phyloP scores from a whole-genome alignment of 768 basidiomycete genomes.

The Suillus subluteus region DNA sequence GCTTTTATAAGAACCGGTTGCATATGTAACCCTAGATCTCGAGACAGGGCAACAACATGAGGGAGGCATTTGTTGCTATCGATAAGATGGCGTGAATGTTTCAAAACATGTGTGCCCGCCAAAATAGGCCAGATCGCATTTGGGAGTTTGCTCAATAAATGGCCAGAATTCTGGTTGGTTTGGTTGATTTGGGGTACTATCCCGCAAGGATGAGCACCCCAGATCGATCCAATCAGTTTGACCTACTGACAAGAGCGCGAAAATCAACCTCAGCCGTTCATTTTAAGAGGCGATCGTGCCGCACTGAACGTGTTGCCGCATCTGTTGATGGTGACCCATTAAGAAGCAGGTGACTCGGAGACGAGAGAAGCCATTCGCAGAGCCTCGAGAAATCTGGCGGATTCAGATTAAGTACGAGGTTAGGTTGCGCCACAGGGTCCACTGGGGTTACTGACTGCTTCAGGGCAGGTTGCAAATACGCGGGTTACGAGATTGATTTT shows the following conservation, averaged over 20 bases:
- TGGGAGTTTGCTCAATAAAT: slow-evolving; percentile 25
- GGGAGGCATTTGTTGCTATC: slow-evolving; percentile 25
- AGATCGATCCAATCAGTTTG: slow-evolving; percentile 4
- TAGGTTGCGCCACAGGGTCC: slow-evolving; percentile 30
- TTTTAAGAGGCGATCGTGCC: slow-evolving; percentile 4
- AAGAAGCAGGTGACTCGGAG: slow-evolving; percentile 4
- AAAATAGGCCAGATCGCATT: slow-evolving; percentile 21
- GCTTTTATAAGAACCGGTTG: slow-evolving; percentile 35
- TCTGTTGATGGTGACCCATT: slow-evolving; percentile 2
- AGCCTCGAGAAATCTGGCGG: not conserved
- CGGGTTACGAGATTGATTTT: slow-evolving; percentile 13
- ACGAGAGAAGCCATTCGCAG: slow-evolving; percentile 17
- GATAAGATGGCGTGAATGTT: slow-evolving; percentile 33
- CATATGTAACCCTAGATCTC: slow-evolving; percentile 25
- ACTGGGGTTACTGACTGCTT: slow-evolving; percentile 20
- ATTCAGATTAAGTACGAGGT: slow-evolving; percentile 4
- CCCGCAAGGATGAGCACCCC: slow-evolving; percentile 18
- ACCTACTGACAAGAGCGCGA: slow-evolving; percentile 12
- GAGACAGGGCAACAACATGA: slow-evolving; percentile 23
- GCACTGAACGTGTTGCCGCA: slow-evolving; percentile 6
- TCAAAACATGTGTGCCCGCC: slow-evolving; percentile 23
- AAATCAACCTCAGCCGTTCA: not conserved
- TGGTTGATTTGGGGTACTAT: slow-evolving; percentile 23
- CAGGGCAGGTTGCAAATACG: slow-evolving; percentile 36
- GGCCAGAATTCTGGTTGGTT: slow-evolving; percentile 25